Evolutionary conservation across 169 alveolate genomes (phyloP).

Genomic region (Plasmodium gonderi): DNA sequence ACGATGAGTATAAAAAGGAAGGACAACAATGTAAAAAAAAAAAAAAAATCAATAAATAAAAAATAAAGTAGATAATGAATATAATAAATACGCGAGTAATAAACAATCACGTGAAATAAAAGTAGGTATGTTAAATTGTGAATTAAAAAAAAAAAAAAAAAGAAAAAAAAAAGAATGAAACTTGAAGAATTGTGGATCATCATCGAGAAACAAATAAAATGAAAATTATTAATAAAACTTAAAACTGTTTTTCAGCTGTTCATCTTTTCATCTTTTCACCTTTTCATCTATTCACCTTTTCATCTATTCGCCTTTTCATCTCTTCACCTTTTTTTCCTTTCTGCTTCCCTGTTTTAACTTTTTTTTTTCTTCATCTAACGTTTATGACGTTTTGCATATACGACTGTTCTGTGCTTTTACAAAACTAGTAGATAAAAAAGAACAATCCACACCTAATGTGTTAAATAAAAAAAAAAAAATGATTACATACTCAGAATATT

Average conservation of each 20-base stretch:
- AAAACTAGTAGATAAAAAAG: not conserved
- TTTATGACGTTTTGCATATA: too few relatives aligned
- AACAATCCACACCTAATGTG: not conserved
- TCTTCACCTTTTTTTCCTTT: not conserved
- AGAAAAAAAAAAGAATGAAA: not conserved
- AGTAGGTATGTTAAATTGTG: not conserved
- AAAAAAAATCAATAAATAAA: not conserved
- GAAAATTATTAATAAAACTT: not conserved
- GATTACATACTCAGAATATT: conserved; percentile 73
- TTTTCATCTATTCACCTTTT: not conserved
- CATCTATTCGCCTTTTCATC: not conserved
- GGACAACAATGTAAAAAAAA: too few relatives aligned
- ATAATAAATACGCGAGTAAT: not conserved
- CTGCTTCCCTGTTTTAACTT: too few relatives aligned
- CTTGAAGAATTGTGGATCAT: not conserved
- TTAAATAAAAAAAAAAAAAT: conserved; percentile 13
- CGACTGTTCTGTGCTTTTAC: too few relatives aligned
- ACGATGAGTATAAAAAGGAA: too few relatives aligned
- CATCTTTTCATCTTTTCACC: not conserved
- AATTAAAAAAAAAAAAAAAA: not conserved
- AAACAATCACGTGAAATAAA: not conserved
- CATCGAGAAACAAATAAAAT: not conserved
- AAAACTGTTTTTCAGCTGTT: not conserved
- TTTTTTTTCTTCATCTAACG: too few relatives aligned
- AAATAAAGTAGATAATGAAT: not conserved